A percentile compares a stretch with the other conserved stretches of the same genome.
These are phyloP conservation scores for Pythium guiyangense DNA, from an alignment of 352 stramenopile genomes.

Conservation along the genomic window DNA sequence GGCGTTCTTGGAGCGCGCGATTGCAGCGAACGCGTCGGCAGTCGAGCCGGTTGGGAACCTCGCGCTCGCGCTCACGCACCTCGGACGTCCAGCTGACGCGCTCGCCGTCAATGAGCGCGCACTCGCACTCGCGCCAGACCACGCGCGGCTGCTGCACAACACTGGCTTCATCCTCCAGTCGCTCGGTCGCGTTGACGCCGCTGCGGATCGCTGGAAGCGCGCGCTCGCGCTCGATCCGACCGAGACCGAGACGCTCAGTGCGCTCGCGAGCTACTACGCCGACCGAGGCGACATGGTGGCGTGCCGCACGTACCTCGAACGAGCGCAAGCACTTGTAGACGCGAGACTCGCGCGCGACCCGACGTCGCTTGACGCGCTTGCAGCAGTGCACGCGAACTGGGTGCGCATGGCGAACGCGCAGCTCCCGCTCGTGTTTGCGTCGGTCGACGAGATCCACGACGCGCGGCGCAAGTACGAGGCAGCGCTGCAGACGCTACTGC, in stretches of 20 bases:
- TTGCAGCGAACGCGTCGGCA: conserved; percentile 1
- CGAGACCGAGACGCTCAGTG: conserved; percentile 12
- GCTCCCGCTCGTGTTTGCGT: conserved; percentile 25
- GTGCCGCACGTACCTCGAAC: conserved; percentile 5
- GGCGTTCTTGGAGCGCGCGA: conserved; percentile 13
- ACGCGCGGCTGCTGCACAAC: conserved; percentile 23
- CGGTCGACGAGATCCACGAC: conserved; percentile 9
- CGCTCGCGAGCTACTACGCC: conserved; percentile 16
- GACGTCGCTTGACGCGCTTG: neutral
- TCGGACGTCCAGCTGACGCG: conserved; percentile 11
- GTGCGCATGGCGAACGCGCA: conserved; percentile 20
- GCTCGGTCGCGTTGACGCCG: neutral
- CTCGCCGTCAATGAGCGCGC: conserved; percentile 11
- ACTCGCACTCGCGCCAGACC: conserved; percentile 12
- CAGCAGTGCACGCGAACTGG: conserved; percentile 6
- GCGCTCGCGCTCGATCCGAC: conserved; percentile 1
- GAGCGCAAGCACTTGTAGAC: neutral
- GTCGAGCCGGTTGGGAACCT: conserved; percentile 22
- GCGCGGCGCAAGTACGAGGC: conserved; percentile 12
- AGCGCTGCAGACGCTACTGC: conserved; percentile 11
- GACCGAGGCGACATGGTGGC: conserved; percentile 10
- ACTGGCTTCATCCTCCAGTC: conserved; percentile 16
- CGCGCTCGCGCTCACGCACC: conserved; percentile 7
- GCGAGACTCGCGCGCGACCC: neutral
- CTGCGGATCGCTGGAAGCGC: conserved; percentile 12